phyloP scores from a whole-genome alignment of 352 stramenopile species.

The Bremia lactucae region DNA sequence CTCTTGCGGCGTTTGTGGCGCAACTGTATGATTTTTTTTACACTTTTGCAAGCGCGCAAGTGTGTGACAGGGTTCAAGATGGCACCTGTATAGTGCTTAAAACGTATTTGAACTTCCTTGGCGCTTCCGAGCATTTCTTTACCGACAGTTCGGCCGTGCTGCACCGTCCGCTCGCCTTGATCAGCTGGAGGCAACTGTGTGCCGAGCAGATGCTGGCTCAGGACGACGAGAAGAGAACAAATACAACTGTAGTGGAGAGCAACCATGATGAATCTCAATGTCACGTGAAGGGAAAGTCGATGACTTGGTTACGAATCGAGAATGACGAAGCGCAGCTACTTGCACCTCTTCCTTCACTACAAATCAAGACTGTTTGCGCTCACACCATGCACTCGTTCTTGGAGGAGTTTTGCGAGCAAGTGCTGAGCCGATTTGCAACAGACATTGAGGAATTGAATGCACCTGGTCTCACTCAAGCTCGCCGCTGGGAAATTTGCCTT shows the following conservation, averaged over 20 bases:
- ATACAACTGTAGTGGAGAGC: slow-evolving; percentile 2
- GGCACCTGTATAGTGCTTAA: slow-evolving; percentile 30
- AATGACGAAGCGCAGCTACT: slow-evolving; percentile 1
- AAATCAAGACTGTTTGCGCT: slow-evolving; percentile 48
- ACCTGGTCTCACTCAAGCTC: slow-evolving; percentile 30
- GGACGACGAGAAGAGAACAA: slow-evolving; percentile 17
- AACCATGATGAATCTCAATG: slow-evolving; percentile 8
- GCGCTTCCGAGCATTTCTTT: slow-evolving; percentile 37
- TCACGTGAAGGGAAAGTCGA: slow-evolving; percentile 8
- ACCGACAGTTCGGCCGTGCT: slow-evolving; percentile 12
- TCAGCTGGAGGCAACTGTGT: slow-evolving; percentile 47
- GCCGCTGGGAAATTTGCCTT: slow-evolving; percentile 66
- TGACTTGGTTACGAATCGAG: slow-evolving; percentile 3
- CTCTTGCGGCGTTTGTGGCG: slow-evolving; percentile 31
- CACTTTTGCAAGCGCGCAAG: slow-evolving; percentile 18
- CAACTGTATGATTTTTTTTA: slow-evolving; percentile 35
- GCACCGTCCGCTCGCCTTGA: slow-evolving; percentile 33
- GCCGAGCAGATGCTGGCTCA: slow-evolving; percentile 35
- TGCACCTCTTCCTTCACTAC: slow-evolving; percentile 32
- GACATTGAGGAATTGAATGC: slow-evolving; percentile 50
- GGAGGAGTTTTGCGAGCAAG: slow-evolving; percentile 68
- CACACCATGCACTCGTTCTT: slow-evolving; percentile 71
- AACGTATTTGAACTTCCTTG: slow-evolving; percentile 42
- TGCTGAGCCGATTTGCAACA: slow-evolving; percentile 46
- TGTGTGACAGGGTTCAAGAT: slow-evolving; percentile 32